These are phyloP conservation scores for Leccinum barrowsii DNA, from an alignment of 768 basidiomycete genomes.

Conservation along the genomic window DNA sequence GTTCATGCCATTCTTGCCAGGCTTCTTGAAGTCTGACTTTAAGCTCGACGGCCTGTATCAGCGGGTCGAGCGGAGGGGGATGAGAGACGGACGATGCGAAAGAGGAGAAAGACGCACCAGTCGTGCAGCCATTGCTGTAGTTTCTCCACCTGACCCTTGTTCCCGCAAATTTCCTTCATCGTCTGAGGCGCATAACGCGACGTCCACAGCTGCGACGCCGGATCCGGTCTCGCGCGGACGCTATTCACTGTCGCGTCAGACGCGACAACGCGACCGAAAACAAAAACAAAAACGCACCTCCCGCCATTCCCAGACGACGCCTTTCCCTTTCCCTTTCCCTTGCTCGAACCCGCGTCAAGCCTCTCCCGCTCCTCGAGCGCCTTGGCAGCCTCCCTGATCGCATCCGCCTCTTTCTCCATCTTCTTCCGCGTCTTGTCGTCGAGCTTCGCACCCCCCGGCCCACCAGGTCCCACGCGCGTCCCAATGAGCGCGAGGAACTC, in stretches of 20 bases:
- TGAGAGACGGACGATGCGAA: neutral
- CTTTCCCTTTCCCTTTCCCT: constrained; percentile 3
- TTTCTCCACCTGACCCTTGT: constrained; percentile 89
- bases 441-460: constrained; percentile 36
- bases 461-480: constrained; percentile 52
- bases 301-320: constrained; percentile 7
- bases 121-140: constrained; percentile 81
- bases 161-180: constrained; percentile 91
- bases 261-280: neutral
- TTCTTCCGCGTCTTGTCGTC: constrained; percentile 84
- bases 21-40: constrained; percentile 85
- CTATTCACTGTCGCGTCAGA: neutral
- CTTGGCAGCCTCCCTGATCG: constrained; percentile 67
- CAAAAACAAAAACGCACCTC: constrained; percentile 9
- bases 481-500: constrained; percentile 81
- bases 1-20: constrained; percentile 88
- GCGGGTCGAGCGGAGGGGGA: neutral
- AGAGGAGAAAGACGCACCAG: constrained; percentile 56
- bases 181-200: constrained; percentile 88
- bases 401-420: constrained; percentile 73
- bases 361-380: constrained; percentile 77
- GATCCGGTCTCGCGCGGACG: constrained; percentile 37
- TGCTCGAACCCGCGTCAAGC: constrained; percentile 37
- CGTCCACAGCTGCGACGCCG: constrained; percentile 83
- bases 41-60: constrained; percentile 63